Evolutionary conservation across 352 stramenopile genomes (phyloP), one percentile per base, ranked within the genome.

Genomic region (Globisporangium barbulae): DNA sequence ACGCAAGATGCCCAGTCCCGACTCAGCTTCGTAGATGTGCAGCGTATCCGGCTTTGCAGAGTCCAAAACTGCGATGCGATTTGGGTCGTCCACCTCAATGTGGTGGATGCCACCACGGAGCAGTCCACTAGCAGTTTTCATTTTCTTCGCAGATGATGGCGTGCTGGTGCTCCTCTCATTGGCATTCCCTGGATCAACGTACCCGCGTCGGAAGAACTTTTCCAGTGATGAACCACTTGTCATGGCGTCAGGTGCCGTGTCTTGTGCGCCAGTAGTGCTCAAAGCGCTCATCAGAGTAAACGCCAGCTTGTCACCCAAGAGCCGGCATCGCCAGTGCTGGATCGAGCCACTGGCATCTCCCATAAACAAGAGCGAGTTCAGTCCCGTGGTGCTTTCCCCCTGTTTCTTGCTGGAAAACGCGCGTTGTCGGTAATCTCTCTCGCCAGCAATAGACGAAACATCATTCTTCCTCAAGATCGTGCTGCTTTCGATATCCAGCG

Each of bases 21-120:
- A 93, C 61, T 95, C 86, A 8, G 75, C 86, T 71, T 95, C 86
- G 62, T 90, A 89, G 5, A 95, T 76, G 53, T 87, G 71, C 0
- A 95, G 59, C 30, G 75, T 70, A 12, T 90, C 70, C 0, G 81
- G 81, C 30, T 65, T 69, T 57, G 70, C 63, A 31, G 68, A 63
- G 65, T 86, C 72, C 15, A 95, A 53, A 9, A 95, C 78, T 1
- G 84, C 86, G 35, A 95, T 68, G 25, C 86, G 84, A 57, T 95
- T 95, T 4, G 85, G 86, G 62, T 95, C 86, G 59, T 95, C 82
- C 19, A 95, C 81, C 76, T 93, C 84, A 58, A 95, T 92, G 45
- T 93, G 83, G 37, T 66, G 65, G 42, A 93, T 77, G 17, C 81
- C 76, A 10, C 49, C 55, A 7, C 2, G 37, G 12, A 42, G 37